Base-by-base conservation (phyloP, 371 early-diverging fungal species). In the Mucor velutinosus region DNA sequence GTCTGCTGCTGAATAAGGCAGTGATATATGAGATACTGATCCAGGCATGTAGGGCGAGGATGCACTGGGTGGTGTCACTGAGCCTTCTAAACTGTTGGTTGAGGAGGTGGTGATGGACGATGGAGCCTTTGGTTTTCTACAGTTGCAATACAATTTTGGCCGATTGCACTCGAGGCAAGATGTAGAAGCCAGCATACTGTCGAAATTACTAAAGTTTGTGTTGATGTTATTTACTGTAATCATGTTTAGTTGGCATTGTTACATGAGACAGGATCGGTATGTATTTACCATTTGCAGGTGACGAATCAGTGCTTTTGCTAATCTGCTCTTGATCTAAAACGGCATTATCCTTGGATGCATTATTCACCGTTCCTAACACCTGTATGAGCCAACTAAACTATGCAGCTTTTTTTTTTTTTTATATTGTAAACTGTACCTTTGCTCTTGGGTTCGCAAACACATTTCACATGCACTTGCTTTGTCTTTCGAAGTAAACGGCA, bases 401-500 rank as follows among this genome's bases (percentile, higher is more conserved):
- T 33, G 33, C 33, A 33, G 8, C 33, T 7, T 33, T 1, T 33
- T 8, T 30, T 30, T 7, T 33, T 1, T 33, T 8, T 30, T 30
- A 6, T 2, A 7, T 4, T 33, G 7, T 33, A 33, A 7, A 33
- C 47, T 60, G 41, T 39, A 27, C 25, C 33, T 35, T 65, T 62
- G 63, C 60, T 17, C 27, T 53, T 70, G 51, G 49, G 77, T 33
- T 73, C 69, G 70, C 93, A 94, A 25, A 81, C 81, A 64, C 94
- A 94, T 71, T 90, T 90, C 15, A 88, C 82, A 74, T 90, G 92
- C 23, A 90, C 80, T 66, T 90, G 90, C 61, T 88, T 87, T 6
- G 87, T 87, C 71, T 87, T 89, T 67, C 94, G 79, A 55, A 90
- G 76, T 61, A 89, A 85, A 55, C 90, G 80, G 73, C 94, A 94